Conservation (phyloP, 257 asterid species). For the Handroanthus guayacan region DNA sequence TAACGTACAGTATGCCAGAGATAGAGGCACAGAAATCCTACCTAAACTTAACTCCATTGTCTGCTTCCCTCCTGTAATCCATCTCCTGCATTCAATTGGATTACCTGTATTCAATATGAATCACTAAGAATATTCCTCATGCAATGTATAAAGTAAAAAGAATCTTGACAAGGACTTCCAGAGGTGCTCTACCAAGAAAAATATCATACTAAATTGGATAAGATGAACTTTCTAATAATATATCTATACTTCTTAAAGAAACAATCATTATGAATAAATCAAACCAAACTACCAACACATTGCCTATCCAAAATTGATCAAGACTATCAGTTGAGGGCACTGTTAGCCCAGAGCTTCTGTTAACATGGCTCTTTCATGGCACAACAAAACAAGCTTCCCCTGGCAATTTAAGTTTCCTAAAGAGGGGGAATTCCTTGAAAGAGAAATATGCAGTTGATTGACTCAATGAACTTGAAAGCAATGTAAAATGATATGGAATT, state of each 20-base stretch:
- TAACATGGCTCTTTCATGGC: slow-evolving; percentile 17
- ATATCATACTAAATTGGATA: slow-evolving; percentile 2
- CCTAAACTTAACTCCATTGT: slow-evolving; percentile 88
- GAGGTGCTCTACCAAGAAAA: slow-evolving; percentile 28
- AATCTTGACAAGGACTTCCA: slow-evolving; percentile 17
- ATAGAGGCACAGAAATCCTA: slow-evolving; percentile 42
- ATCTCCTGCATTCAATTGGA: slow-evolving; percentile 99
- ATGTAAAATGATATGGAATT: slow-evolving; percentile 10
- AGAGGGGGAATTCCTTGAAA: slow-evolving; percentile 17
- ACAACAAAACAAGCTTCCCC: slow-evolving; percentile 16
- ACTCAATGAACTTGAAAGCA: slow-evolving; percentile 17
- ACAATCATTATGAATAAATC: slow-evolving; percentile 4
- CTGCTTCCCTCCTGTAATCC: slow-evolving; percentile 89
- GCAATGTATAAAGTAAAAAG: slow-evolving; percentile 34
- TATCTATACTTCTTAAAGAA: slow-evolving; percentile 6
- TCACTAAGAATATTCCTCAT: slow-evolving; percentile 85
- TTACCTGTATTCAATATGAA: slow-evolving; percentile 97
- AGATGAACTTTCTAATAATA: slow-evolving; percentile 18
- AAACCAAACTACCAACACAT: slow-evolving; percentile 23
- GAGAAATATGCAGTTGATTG: slow-evolving; percentile 16
- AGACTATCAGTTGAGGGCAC: slow-evolving; percentile 14
- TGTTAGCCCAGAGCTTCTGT: slow-evolving; percentile 29
- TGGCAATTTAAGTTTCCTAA: not conserved
- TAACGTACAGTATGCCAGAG: slow-evolving; percentile 20
- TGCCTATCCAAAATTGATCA: slow-evolving; percentile 11